Evolutionary conservation across 352 stramenopile genomes (phyloP).

Genomic region (Hyaloperonospora arabidopsidis): DNA sequence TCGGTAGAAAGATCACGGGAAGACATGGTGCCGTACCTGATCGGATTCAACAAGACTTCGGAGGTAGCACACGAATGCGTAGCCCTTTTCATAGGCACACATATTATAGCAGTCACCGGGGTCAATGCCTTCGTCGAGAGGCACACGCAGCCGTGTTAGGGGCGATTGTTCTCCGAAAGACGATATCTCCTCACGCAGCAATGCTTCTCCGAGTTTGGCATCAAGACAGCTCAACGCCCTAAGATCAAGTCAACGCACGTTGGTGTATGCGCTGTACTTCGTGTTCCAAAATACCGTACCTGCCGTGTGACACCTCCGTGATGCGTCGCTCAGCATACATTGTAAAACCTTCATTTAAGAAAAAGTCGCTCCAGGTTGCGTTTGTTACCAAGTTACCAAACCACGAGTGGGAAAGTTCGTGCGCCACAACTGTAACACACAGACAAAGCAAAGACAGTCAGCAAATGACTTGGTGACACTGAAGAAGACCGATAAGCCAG

Average conservation of each 20-base stretch:
- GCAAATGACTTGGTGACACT: not conserved
- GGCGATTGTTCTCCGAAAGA: constrained; percentile 61
- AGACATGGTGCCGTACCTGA: constrained; percentile 21
- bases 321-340: constrained; percentile 81
- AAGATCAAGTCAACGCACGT: not conserved
- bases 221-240: constrained; percentile 61
- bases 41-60: constrained; percentile 57
- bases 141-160: constrained; percentile 60
- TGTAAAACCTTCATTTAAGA: constrained; percentile 85
- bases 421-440: constrained; percentile 45
- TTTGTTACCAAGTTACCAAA: constrained; percentile 83
- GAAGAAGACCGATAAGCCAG: not conserved
- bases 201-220: constrained; percentile 60
- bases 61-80: constrained; percentile 70
- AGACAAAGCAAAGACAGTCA: constrained; percentile 1
- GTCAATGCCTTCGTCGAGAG: constrained; percentile 66
- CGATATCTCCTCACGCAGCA: constrained; percentile 60
- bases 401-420: constrained; percentile 83
- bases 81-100: constrained; percentile 78
- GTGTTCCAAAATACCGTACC: constrained; percentile 22
- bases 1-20: not conserved
- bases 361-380: constrained; percentile 82
- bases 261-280: not conserved
- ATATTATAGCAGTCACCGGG: constrained; percentile 78
- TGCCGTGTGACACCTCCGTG: constrained; percentile 52